Percentiles rank a stretch among this genome's conserved stretches.
These are phyloP conservation scores for Coemansia sp. DNA, from an alignment of 192 early-diverging fungal species.

Conservation along the genomic window DNA sequence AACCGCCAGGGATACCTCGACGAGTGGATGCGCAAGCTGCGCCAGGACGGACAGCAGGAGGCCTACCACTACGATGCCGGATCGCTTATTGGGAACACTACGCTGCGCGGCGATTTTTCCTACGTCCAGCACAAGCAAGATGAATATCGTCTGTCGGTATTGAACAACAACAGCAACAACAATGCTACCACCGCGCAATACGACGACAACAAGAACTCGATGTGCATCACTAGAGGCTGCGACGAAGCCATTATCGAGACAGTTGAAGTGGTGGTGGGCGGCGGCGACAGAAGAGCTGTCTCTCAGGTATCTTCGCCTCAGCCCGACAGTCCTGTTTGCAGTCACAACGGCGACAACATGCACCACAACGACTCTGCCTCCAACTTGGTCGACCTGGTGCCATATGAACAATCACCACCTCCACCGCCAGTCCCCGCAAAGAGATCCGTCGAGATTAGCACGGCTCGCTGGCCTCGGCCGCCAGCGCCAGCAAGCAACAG, in stretches of 20 bases:
- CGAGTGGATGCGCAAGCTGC: slow-evolving; percentile 30
- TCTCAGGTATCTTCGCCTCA: neutral
- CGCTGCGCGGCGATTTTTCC: neutral
- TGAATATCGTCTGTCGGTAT: neutral
- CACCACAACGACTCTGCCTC: neutral
- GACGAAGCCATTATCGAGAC: slow-evolving; percentile 8
- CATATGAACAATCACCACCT: neutral
- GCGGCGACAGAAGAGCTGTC: neutral
- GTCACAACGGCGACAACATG: neutral
- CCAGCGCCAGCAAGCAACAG: neutral
- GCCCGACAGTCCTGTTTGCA: slow-evolving; percentile 2
- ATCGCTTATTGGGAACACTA: slow-evolving; percentile 4
- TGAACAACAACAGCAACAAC: neutral
- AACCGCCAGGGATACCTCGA: slow-evolving; percentile 23
- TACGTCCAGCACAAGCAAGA: slow-evolving; percentile 6
- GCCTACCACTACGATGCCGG: slow-evolving; percentile 23
- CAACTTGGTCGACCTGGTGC: neutral
- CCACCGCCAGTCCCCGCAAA: neutral
- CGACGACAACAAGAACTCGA: neutral
- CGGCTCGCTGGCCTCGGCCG: slow-evolving; percentile 3
- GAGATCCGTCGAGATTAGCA: slow-evolving; percentile 3
- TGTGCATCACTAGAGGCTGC: neutral
- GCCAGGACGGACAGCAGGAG: slow-evolving; percentile 33
- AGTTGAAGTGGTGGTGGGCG: neutral
- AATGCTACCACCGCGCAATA: no score